A percentile compares a stretch with the other conserved stretches of the same genome.
phyloP scores from a whole-genome alignment of 768 basidiomycete species.

The Macrolepiota dolichaula region DNA sequence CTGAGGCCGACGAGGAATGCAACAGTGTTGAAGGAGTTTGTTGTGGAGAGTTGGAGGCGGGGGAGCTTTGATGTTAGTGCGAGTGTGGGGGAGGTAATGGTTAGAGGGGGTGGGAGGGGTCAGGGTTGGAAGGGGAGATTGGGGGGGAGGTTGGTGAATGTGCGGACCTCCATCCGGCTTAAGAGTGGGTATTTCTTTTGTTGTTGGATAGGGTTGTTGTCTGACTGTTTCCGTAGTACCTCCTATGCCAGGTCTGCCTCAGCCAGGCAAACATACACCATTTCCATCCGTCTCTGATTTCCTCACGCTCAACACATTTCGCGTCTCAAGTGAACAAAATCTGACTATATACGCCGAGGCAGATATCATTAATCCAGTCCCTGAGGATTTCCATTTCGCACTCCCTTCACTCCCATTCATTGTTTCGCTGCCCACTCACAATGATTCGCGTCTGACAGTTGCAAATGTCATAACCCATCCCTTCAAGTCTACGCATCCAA shows the following conservation, averaged over 20 bases:
- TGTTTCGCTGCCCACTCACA: conserved; percentile 43
- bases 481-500: conserved; percentile 63
- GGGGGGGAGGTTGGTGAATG: conserved; percentile 37
- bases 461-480: conserved; percentile 54
- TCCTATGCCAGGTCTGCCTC: conserved; percentile 60
- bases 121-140: conserved; percentile 46
- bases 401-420: conserved; percentile 61
- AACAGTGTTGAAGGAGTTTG: conserved; percentile 44
- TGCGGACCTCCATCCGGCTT: conserved; percentile 44
- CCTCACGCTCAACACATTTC: conserved; percentile 57
- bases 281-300: conserved; percentile 58
- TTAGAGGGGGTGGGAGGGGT: conserved; percentile 49
- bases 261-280: conserved; percentile 45
- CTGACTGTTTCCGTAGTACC: conserved; percentile 47
- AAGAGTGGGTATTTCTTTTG: conserved; percentile 43
- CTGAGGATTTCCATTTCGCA: conserved; percentile 44
- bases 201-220: conserved; percentile 1
- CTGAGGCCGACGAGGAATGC: conserved; percentile 53
- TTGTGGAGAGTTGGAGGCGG: conserved; percentile 54
- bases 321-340: conserved; percentile 28
- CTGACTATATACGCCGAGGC: conserved; percentile 51
- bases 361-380: conserved; percentile 55
- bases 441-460: conserved; percentile 34
- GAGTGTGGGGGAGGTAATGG: conserved; percentile 35
- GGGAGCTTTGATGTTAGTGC: conserved; percentile 46